Evolutionary conservation across 1,284 basidiomycete species (phyloP).

Genomic region (Puccinia novopanici): DNA sequence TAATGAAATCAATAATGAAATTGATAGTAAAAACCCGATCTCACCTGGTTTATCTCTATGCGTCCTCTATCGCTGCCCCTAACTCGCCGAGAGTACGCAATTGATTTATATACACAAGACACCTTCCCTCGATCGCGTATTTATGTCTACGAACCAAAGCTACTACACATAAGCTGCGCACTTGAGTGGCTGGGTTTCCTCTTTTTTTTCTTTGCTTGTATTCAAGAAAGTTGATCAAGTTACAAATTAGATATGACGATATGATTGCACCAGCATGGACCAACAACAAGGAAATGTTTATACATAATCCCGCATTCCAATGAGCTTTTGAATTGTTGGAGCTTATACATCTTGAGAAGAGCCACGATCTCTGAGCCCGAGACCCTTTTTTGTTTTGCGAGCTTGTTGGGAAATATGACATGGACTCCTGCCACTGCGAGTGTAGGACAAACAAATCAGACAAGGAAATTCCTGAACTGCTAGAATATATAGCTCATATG

Average conservation of each 20-base stretch:
- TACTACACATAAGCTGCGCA: neutral
- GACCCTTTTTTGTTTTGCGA: neutral
- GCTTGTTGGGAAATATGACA: neutral
- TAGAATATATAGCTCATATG: neutral
- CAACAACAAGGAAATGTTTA: neutral
- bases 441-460: constrained; percentile 12
- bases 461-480: constrained; percentile 11
- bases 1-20: too few relatives aligned
- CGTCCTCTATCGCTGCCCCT: constrained; percentile 8
- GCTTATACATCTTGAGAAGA: neutral
- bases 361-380: neutral
- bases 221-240: neutral
- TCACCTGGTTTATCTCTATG: constrained; percentile 17
- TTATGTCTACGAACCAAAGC: constrained; percentile 13
- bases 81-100: too few relatives aligned
- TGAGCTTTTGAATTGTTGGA: constrained; percentile 1
- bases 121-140: constrained; percentile 14
- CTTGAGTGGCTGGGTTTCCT: neutral
- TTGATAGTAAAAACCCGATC: constrained; percentile 16
- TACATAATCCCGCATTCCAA: neutral
- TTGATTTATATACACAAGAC: too few relatives aligned
- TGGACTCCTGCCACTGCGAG: neutral
- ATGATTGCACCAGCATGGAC: neutral
- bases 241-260: constrained; percentile 4
- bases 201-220: neutral